Conservation (phyloP, 2,329 filamentous ascomycete species). For the Neopestalotiopsis sp. region DNA sequence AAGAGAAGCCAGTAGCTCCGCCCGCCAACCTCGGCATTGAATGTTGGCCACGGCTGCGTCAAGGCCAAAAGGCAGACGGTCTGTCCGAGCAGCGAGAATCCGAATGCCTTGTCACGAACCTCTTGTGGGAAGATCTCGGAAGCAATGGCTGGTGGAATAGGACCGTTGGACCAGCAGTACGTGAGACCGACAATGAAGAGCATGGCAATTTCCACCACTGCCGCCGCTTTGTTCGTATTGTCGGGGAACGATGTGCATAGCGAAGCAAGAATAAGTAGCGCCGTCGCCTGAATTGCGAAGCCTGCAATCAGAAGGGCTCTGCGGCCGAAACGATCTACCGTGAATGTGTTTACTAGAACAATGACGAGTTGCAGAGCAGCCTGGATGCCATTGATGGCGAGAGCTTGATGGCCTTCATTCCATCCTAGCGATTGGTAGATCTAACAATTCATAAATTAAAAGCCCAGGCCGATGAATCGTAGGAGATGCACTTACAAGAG, state of each 20-base stretch:
- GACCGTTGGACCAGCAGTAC: constrained; percentile 8
- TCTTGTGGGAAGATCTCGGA: constrained; percentile 7
- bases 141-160: not conserved
- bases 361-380: not conserved
- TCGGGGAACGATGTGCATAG: constrained; percentile 1
- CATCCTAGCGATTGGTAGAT: constrained; percentile 5
- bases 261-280: not conserved
- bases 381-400: constrained; percentile 4
- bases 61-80: constrained; percentile 3
- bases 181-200: constrained; percentile 1
- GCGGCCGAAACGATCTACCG: constrained; percentile 4
- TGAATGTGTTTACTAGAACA: constrained; percentile 4
- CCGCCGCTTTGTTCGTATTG: not conserved
- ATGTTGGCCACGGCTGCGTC: constrained; percentile 9
- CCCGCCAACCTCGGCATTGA: constrained; percentile 7
- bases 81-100: constrained; percentile 5
- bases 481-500: not conserved
- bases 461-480: too few relatives aligned
- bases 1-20: constrained; percentile 4
- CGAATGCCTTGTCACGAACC: constrained; percentile 9
- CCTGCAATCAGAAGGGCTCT: constrained; percentile 4
- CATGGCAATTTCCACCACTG: constrained; percentile 1
- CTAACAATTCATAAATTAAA: not conserved
- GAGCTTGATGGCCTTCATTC: constrained; percentile 3
- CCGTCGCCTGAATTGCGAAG: constrained; percentile 3